Base-by-base conservation (phyloP, 139 green algal species). In the Chlamydomonas sp. region DNA sequence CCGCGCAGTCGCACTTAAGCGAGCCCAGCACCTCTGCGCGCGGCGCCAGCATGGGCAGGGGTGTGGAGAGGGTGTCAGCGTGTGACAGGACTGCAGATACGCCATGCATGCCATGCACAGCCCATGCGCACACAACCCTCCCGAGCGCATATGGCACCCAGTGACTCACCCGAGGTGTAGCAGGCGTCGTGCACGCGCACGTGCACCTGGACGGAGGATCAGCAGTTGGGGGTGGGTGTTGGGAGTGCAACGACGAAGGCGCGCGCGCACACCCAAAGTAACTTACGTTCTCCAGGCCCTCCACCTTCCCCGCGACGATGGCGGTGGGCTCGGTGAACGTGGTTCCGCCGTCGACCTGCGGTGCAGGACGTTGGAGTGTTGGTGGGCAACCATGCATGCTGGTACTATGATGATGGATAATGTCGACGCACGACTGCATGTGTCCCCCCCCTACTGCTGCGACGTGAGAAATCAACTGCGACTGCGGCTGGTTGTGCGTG, bases 151-250 rank as follows among this genome's bases (percentile, higher is more conserved):
- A n/a, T n/a, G n/a, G n/a, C n/a, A 33, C 34, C 10, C 54, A 36
- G 26, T 64, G 47, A 26, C 77, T 28, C 35, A 89, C 87, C 88
- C 73, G 84, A 92, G 3, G 92, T 97, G 75, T 95, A 97, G 76
- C 92, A 97, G 3, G 92, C 92, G 65, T 97, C 92, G 67, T 97
- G 92, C 16, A 97, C 92, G 1, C 92, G 77, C 29, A 97, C 72
- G 24, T 87, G 68, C 1, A 97, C 83, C 84, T 95, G 76, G 73
- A 54, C 10, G 35, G 24, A 38, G 6, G 35, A 37, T 20, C 31
- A 61, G 24, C n/a, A n/a, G n/a, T n/a, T n/a, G n/a, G 50, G 6
- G 24, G 24, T 61, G 13, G 50, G 24, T 22, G 22, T 6, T 30
- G 6, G 50, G 22, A 61, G 5, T 61, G 13, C 50, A 61, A 61